Percentiles rank a stretch among this genome's conserved stretches.
Conservation (phyloP, 1,139 yeast species). For the Hemisphaericaspora lyxosophila region DNA sequence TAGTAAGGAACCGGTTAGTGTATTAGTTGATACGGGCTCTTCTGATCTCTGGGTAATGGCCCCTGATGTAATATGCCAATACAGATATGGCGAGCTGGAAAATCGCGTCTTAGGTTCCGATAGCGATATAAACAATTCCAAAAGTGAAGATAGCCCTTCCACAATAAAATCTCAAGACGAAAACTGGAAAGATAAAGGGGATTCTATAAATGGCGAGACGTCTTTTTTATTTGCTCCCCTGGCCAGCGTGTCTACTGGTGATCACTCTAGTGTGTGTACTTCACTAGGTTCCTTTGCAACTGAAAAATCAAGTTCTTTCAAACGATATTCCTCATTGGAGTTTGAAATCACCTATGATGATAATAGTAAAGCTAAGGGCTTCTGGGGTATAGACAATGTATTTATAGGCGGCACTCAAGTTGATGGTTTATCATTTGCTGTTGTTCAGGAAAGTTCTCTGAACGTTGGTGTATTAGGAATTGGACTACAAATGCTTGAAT, state of each 20-base stretch:
- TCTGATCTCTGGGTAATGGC: constrained; percentile 49
- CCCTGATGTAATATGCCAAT: constrained; percentile 31
- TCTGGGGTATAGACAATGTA: constrained; percentile 52
- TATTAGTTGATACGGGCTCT: constrained; percentile 47
- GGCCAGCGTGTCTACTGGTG: too few species aligned
- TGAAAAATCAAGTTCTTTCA: constrained; percentile 31
- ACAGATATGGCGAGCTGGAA: too few species aligned
- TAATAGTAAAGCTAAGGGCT: constrained; percentile 57
- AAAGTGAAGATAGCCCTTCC: too few species aligned
- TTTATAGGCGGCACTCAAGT: constrained; percentile 41
- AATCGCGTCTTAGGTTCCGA: too few species aligned
- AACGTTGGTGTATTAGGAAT: constrained; percentile 54
- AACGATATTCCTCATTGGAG: constrained; percentile 40
- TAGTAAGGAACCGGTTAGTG: constrained; percentile 27
- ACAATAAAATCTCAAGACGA: too few species aligned
- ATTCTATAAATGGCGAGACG: too few species aligned
- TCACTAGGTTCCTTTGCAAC: constrained; percentile 41
- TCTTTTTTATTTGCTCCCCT: too few species aligned
- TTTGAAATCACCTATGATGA: too few species aligned
- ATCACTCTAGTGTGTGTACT: constrained; percentile 36
- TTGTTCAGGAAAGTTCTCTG: constrained; percentile 44
- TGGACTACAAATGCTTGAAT: constrained; percentile 54
- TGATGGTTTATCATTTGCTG: constrained; percentile 49
- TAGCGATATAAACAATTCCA: too few species aligned
- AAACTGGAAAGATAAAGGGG: too few species aligned